Percentiles rank a stretch among this genome's conserved stretches.
These are phyloP conservation scores for Ampelomyces quisqualis DNA, from an alignment of 2,329 filamentous ascomycete species.

Conservation along the genomic window DNA sequence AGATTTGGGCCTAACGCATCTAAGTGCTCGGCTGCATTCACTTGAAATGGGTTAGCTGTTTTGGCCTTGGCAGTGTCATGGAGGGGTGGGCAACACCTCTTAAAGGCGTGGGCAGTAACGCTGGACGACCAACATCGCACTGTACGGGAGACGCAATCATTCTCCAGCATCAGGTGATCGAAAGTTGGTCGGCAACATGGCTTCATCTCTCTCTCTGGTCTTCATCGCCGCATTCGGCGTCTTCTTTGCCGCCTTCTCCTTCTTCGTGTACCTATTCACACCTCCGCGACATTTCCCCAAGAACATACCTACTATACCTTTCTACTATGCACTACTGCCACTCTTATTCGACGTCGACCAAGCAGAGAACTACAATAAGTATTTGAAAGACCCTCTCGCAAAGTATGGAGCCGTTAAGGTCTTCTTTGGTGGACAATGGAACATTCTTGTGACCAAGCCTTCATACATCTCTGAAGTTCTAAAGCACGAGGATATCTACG, in stretches of 20 bases:
- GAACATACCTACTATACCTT: constrained; percentile 49
- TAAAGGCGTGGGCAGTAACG: no score
- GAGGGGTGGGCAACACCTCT: no score
- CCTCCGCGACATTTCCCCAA: constrained; percentile 31
- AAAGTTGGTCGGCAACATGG: constrained; percentile 16
- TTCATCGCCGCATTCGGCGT: constrained; percentile 21
- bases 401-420: constrained; percentile 52
- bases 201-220: constrained; percentile 26
- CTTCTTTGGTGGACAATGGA: constrained; percentile 54
- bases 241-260: constrained; percentile 20
- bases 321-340: constrained; percentile 49
- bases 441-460: constrained; percentile 50
- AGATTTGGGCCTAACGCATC: no score
- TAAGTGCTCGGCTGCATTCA: no score
- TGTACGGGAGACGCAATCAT: no score
- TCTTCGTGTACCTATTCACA: constrained; percentile 29
- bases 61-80: no score
- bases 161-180: constrained; percentile 3
- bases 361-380: constrained; percentile 44
- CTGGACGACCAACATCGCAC: no score
- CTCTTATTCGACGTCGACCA: constrained; percentile 50
- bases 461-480: constrained; percentile 47
- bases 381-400: constrained; percentile 44
- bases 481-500: constrained; percentile 33
- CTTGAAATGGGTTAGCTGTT: no score